Conservation (phyloP, 2,329 filamentous ascomycete genomes). For the Cladophialophora psammophila region DNA sequence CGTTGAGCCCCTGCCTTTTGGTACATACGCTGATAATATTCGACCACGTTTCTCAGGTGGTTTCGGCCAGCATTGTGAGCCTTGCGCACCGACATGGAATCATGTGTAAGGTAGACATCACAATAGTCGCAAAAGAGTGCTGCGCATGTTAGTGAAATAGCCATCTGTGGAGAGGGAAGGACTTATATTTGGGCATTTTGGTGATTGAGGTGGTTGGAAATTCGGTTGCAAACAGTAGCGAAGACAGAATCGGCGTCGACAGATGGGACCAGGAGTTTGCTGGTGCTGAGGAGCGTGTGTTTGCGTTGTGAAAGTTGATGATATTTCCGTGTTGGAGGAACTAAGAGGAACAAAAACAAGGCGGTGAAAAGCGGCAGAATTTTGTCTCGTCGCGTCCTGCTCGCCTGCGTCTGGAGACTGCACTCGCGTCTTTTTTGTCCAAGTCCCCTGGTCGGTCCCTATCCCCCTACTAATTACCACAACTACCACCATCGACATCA, state of each 20-base stretch:
- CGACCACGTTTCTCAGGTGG: slow-evolving; percentile 94
- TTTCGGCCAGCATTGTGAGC: slow-evolving; percentile 97
- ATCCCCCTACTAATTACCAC: background rate
- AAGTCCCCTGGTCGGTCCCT: background rate
- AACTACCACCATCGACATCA: background rate
- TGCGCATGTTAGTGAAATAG: slow-evolving; percentile 48
- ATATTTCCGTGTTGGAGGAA: background rate
- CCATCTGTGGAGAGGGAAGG: slow-evolving; percentile 24
- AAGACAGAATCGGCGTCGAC: background rate
- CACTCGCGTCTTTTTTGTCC: slow-evolving; percentile 8
- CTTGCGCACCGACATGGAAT: slow-evolving; percentile 99
- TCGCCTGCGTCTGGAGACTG: background rate
- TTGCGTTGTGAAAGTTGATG: background rate
- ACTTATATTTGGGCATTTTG: slow-evolving; percentile 89
- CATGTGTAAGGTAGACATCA: slow-evolving; percentile 99
- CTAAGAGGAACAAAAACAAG: slow-evolving; percentile 5
- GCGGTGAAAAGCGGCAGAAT: slow-evolving; percentile 34
- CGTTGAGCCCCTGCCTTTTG: slow-evolving; percentile 1
- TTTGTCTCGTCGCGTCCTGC: slow-evolving; percentile 23
- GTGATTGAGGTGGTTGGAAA: background rate
- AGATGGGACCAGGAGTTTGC: background rate
- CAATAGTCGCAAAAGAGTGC: slow-evolving; percentile 93
- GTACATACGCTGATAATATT: slow-evolving; percentile 90
- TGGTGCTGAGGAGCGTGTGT: background rate
- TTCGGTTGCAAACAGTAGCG: background rate